phyloP scores from a whole-genome alignment of 441 rosid species.

The Eutrema salsugineum region DNA sequence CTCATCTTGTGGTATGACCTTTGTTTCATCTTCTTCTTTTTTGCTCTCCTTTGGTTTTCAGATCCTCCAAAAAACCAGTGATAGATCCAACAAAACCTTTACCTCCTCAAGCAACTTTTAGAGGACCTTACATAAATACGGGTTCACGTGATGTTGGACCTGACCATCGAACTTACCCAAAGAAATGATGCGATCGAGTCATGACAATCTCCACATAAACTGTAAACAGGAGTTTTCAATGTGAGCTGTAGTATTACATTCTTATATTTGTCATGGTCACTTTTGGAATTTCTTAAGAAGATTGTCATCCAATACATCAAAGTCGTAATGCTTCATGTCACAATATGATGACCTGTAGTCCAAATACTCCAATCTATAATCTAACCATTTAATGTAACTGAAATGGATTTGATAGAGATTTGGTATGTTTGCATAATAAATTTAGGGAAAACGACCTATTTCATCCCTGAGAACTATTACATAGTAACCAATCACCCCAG shows the following conservation, averaged over 20 bases:
- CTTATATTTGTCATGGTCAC: not conserved
- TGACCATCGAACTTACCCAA: constrained; percentile 60
- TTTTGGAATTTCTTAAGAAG: not conserved
- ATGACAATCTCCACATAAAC: not conserved
- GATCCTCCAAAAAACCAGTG: constrained; percentile 68
- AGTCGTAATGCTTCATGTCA: not conserved
- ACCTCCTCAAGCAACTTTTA: constrained; percentile 91
- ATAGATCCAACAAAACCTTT: constrained; percentile 82
- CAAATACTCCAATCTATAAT: too few relatives aligned
- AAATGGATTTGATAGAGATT: not conserved
- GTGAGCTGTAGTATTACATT: not conserved
- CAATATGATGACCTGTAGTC: not conserved
- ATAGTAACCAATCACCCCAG: too few relatives aligned
- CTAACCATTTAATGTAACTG: not conserved
- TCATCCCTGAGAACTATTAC: too few relatives aligned
- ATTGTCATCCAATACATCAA: not conserved
- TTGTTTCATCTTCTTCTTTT: not conserved
- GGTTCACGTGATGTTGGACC: constrained; percentile 95
- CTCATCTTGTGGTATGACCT: not conserved
- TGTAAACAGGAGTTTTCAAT: not conserved
- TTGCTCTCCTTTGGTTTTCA: constrained; percentile 8
- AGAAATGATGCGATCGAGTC: constrained; percentile 43
- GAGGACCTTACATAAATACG: constrained; percentile 94
- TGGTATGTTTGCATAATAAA: not conserved
- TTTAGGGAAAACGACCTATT: too few relatives aligned